A percentile compares a stretch with the other conserved stretches of the same genome.
Conservation (phyloP, 192 early-diverging fungal genomes). For the Geosiphon pyriformis region DNA sequence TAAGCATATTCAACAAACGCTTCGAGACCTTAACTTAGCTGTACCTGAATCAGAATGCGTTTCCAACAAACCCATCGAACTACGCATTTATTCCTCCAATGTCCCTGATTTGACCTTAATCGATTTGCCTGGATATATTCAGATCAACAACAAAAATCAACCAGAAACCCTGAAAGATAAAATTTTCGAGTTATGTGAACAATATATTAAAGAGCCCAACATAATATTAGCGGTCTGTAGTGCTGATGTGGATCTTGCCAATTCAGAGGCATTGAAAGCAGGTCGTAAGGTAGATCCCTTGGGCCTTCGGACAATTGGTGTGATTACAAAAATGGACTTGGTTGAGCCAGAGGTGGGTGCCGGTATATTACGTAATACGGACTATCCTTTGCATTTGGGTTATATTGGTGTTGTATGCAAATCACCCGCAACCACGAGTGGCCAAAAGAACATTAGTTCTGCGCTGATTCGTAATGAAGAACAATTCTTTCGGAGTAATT, state of each 20-base stretch:
- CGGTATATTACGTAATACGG: slow-evolving; percentile 77
- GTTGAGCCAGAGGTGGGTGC: slow-evolving; percentile 76
- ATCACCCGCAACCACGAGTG: slow-evolving; percentile 36
- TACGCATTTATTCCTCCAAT: slow-evolving; percentile 78
- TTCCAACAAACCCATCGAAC: slow-evolving; percentile 76
- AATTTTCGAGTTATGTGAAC: slow-evolving; percentile 80
- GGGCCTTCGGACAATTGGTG: slow-evolving; percentile 75
- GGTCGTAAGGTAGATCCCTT: slow-evolving; percentile 75
- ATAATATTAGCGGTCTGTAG: slow-evolving; percentile 81
- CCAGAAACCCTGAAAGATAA: slow-evolving; percentile 69
- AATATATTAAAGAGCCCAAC: slow-evolving; percentile 74
- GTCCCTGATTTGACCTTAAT: slow-evolving; percentile 80
- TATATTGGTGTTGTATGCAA: slow-evolving; percentile 97
- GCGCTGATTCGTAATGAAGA: slow-evolving; percentile 52
- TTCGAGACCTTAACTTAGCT: slow-evolving; percentile 91
- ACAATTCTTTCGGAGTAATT: slow-evolving; percentile 48
- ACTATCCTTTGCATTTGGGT: slow-evolving; percentile 91
- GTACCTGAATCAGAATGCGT: slow-evolving; percentile 91
- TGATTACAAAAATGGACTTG: slow-evolving; percentile 84
- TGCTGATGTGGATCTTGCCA: slow-evolving; percentile 82
- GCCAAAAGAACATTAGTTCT: slow-evolving; percentile 42
- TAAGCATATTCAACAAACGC: slow-evolving; percentile 82
- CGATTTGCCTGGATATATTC: slow-evolving; percentile 83
- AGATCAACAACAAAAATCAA: slow-evolving; percentile 78
- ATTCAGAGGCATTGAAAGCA: slow-evolving; percentile 75